Conservation (phyloP, 495 filamentous ascomycete species). For the Neurospora discreta region DNA sequence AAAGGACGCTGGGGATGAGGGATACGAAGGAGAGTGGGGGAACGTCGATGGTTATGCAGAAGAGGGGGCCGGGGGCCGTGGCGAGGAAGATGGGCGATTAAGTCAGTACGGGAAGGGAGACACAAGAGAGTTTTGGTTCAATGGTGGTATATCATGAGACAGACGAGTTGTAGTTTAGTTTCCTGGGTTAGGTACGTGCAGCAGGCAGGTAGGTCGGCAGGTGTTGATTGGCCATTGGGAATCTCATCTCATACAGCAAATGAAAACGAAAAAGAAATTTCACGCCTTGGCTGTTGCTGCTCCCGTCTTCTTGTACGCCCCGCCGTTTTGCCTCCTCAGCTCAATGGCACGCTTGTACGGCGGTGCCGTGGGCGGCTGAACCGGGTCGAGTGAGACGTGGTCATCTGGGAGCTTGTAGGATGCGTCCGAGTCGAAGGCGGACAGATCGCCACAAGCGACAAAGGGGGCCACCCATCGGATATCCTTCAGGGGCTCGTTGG, state of each 20-base stretch:
- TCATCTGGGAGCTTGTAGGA: slow-evolving; percentile 71
- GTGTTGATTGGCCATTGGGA: background rate
- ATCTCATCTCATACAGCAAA: background rate
- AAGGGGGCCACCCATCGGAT: slow-evolving; percentile 84
- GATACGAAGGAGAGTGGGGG: slow-evolving; percentile 22
- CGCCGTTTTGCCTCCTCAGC: slow-evolving; percentile 62
- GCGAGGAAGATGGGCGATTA: background rate
- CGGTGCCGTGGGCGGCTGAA: slow-evolving; percentile 94
- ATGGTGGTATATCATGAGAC: background rate
- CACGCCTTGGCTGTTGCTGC: slow-evolving; percentile 19
- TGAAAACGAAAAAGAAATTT: background rate
- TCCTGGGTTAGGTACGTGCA: too few species aligned
- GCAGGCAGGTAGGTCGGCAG: background rate
- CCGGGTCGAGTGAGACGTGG: slow-evolving; percentile 72
- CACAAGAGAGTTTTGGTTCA: background rate
- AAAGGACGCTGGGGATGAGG: slow-evolving; percentile 33
- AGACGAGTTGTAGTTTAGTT: background rate
- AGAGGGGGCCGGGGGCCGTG: slow-evolving; percentile 10
- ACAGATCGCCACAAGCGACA: slow-evolving; percentile 92
- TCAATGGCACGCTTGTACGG: slow-evolving; percentile 89
- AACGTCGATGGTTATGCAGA: slow-evolving; percentile 21
- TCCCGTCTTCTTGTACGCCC: slow-evolving; percentile 56
- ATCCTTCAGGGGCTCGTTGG: slow-evolving; percentile 30
- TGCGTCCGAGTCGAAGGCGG: slow-evolving; percentile 87
- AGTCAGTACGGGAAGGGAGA: background rate